phyloP scores from a whole-genome alignment of 768 basidiomycete genomes.

The Rhodosporidiobolus sp. region DNA sequence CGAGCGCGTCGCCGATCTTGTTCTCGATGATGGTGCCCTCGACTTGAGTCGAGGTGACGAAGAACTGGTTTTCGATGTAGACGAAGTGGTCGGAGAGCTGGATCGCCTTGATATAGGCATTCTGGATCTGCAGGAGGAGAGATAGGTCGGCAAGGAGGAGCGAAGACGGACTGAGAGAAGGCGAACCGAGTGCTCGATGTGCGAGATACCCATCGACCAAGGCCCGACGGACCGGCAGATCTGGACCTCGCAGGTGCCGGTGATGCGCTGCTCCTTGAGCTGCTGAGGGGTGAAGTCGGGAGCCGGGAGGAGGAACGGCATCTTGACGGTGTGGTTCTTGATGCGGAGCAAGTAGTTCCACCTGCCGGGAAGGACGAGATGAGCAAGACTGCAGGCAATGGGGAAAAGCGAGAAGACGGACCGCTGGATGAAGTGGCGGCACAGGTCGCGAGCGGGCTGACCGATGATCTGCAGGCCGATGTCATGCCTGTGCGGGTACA shows the following conservation, averaged over 20 bases:
- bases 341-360: conserved; percentile 93
- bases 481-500: conserved; percentile 69
- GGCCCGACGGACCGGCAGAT: conserved; percentile 92
- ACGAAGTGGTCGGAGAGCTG: conserved; percentile 94
- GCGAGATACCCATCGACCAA: conserved; percentile 91
- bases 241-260: conserved; percentile 95
- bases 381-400: not conserved
- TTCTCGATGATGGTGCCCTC: conserved; percentile 87
- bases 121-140: conserved; percentile 23
- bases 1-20: conserved; percentile 87
- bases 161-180: conserved; percentile 54
- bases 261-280: conserved; percentile 71
- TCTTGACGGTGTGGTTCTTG: conserved; percentile 86
- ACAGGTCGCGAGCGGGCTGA: conserved; percentile 89
- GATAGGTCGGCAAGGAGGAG: not conserved
- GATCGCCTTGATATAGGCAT: conserved; percentile 60
- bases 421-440: conserved; percentile 92
- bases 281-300: conserved; percentile 84
- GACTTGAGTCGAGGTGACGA: conserved; percentile 63
- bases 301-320: conserved; percentile 92
- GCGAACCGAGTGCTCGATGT: conserved; percentile 77
- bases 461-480: conserved; percentile 93
- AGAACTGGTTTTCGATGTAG: conserved; percentile 71
- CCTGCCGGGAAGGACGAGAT: conserved; percentile 51
- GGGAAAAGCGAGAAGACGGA: conserved; percentile 45